These are phyloP conservation scores for Cladorrhinum samala DNA, from an alignment of 495 filamentous ascomycete genomes.

Conservation along the genomic window DNA sequence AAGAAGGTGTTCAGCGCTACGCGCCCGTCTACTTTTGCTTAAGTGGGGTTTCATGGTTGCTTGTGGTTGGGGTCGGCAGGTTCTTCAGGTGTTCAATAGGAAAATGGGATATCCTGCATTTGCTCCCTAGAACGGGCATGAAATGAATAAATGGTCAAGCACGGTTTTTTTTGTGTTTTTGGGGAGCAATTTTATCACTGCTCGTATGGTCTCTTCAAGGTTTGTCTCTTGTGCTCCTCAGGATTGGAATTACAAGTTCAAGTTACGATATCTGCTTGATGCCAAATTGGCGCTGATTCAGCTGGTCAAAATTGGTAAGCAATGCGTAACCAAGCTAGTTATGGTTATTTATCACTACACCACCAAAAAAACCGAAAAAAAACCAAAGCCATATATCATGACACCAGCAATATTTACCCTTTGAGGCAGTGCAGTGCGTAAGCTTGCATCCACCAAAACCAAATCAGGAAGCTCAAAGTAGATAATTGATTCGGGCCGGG, in stretches of 20 bases:
- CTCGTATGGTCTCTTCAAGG: constrained; percentile 1
- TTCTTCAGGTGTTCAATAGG: constrained; percentile 49
- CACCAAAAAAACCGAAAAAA: not conserved
- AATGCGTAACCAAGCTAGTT: not conserved
- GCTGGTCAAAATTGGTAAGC: not conserved
- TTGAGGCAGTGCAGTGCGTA: too few relatives aligned
- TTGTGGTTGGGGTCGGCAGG: constrained; percentile 42
- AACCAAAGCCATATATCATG: not conserved
- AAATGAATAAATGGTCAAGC: constrained; percentile 35
- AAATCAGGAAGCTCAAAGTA: constrained; percentile 10
- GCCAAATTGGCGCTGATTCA: too few relatives aligned
- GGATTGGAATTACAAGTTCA: constrained; percentile 1
- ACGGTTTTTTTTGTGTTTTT: constrained; percentile 18
- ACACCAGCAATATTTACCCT: not conserved
- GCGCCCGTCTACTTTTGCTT: constrained; percentile 83
- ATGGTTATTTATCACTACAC: too few relatives aligned
- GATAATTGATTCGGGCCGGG: not conserved
- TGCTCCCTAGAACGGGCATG: constrained; percentile 38
- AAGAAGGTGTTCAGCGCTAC: constrained; percentile 87
- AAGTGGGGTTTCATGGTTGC: constrained; percentile 32
- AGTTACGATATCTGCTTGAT: not conserved
- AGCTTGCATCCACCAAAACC: constrained; percentile 5
- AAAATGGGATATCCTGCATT: constrained; percentile 47
- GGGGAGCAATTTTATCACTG: constrained; percentile 3
- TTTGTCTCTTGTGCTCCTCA: not conserved